phyloP scores from a whole-genome alignment of 306 rosid genomes.

The Gynostemma pentaphyllum region DNA sequence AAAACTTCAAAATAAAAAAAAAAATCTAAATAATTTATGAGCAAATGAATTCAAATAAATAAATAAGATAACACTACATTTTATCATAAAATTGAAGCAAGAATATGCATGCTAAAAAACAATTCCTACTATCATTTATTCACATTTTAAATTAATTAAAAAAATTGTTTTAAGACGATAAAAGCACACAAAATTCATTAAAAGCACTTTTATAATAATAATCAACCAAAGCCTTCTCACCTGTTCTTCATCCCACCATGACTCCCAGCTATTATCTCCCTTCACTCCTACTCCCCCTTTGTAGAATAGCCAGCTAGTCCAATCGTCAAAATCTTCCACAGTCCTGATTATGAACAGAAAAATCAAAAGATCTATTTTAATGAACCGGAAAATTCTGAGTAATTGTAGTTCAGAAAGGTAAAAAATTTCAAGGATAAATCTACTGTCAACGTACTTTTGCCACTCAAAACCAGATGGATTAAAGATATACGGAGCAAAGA shows the following conservation, averaged over 20 bases:
- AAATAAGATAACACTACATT: no score
- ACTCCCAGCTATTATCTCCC: slow-evolving; percentile 98
- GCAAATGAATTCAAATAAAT: no score
- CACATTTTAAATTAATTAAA: neutral
- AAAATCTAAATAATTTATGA: no score
- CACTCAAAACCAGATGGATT: slow-evolving; percentile 99
- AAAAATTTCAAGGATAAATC: neutral
- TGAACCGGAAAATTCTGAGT: neutral
- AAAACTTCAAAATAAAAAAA: no score
- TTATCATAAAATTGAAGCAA: no score
- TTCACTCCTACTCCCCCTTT: slow-evolving; percentile 94
- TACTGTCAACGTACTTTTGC: slow-evolving; percentile 69
- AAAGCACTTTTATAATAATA: neutral
- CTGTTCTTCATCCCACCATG: slow-evolving; percentile 99
- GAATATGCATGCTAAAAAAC: no score
- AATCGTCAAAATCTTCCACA: slow-evolving; percentile 97
- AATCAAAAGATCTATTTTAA: slow-evolving; percentile 10
- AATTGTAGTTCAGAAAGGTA: neutral
- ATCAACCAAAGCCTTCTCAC: slow-evolving; percentile 11
- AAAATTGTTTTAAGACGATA: neutral
- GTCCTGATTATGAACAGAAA: slow-evolving; percentile 53
- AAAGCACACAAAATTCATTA: neutral
- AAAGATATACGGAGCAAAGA: slow-evolving; percentile 93
- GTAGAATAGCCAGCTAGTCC: slow-evolving; percentile 96
- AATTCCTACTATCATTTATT: no score